Evolutionary conservation across 2,329 filamentous ascomycete species (phyloP).

Genomic region (Nemania bipapillata): DNA sequence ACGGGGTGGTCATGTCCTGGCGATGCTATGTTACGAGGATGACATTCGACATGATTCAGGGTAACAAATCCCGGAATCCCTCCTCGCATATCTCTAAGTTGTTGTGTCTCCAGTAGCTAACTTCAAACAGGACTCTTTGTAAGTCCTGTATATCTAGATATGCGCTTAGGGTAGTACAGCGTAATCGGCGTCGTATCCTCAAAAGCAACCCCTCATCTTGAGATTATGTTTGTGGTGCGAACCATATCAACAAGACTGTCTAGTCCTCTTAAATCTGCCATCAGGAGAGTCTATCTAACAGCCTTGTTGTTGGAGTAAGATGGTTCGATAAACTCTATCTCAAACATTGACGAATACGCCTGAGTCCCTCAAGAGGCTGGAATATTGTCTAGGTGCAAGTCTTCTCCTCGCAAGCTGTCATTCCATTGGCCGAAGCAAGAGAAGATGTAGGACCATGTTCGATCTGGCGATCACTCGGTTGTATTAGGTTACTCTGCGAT

Average conservation of each 20-base stretch:
- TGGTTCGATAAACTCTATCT: conserved; percentile 5
- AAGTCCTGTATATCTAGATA: background rate
- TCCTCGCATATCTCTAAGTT: background rate
- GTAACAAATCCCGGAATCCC: background rate
- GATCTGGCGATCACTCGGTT: background rate
- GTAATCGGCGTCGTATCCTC: conserved; percentile 3
- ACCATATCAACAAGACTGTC: background rate
- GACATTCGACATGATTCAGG: background rate
- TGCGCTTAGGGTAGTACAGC: conserved; percentile 20
- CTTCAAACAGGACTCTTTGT: conserved; percentile 20
- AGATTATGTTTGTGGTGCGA: background rate
- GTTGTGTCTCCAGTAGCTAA: conserved; percentile 2
- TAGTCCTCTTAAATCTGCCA: background rate
- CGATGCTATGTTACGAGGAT: background rate
- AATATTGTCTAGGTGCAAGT: background rate
- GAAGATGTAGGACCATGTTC: background rate
- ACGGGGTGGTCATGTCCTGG: too few relatives aligned
- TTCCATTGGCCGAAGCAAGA: background rate
- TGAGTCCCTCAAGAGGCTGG: background rate
- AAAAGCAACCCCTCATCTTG: background rate
- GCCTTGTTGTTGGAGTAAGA: background rate
- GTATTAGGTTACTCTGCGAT: background rate
- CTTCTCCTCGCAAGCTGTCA: background rate
- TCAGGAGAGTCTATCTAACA: background rate
- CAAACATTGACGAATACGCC: background rate